phyloP scores from a whole-genome alignment of 2,329 filamentous ascomycete genomes.

The Cryphonectria nitschkei region DNA sequence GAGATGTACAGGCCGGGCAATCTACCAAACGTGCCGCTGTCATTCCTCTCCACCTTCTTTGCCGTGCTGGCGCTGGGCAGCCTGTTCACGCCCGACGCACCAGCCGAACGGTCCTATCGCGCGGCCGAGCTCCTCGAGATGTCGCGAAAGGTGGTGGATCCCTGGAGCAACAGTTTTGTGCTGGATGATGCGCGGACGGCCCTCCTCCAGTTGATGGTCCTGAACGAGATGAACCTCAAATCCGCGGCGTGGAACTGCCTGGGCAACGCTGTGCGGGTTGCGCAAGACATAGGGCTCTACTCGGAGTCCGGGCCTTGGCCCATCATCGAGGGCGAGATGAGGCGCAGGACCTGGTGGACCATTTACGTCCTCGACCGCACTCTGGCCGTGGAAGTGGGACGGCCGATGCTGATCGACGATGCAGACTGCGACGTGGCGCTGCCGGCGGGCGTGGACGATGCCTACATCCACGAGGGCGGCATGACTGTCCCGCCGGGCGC shows the following conservation, averaged over 20 bases:
- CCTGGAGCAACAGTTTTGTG: constrained; percentile 78
- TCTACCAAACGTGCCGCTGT: constrained; percentile 62
- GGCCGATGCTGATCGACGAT: constrained; percentile 82
- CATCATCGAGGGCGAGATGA: constrained; percentile 80
- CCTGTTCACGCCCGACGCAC: constrained; percentile 67
- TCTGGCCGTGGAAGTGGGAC: constrained; percentile 77
- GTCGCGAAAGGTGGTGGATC: constrained; percentile 71
- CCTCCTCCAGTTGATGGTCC: constrained; percentile 75
- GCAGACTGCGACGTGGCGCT: constrained; percentile 84
- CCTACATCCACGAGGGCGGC: constrained; percentile 67
- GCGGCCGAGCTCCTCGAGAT: constrained; percentile 71
- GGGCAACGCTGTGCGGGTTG: constrained; percentile 75
- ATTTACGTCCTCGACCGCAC: constrained; percentile 88
- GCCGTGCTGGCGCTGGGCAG: constrained; percentile 82
- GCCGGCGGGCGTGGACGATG: constrained; percentile 80
- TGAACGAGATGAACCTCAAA: constrained; percentile 84
- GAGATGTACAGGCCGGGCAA: constrained; percentile 71
- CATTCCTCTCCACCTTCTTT: constrained; percentile 82
- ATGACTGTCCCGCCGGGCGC: constrained; percentile 55
- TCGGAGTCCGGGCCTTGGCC: constrained; percentile 74
- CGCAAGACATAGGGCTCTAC: constrained; percentile 84
- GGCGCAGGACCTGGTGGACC: constrained; percentile 89
- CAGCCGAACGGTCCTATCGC: constrained; percentile 55
- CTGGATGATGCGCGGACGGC: constrained; percentile 76
- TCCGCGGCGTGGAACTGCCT: constrained; percentile 87